A percentile compares a stretch with the other conserved stretches of the same genome.
These are phyloP conservation scores for Terfezia claveryi DNA, from an alignment of 495 filamentous ascomycete genomes.

Conservation along the genomic window DNA sequence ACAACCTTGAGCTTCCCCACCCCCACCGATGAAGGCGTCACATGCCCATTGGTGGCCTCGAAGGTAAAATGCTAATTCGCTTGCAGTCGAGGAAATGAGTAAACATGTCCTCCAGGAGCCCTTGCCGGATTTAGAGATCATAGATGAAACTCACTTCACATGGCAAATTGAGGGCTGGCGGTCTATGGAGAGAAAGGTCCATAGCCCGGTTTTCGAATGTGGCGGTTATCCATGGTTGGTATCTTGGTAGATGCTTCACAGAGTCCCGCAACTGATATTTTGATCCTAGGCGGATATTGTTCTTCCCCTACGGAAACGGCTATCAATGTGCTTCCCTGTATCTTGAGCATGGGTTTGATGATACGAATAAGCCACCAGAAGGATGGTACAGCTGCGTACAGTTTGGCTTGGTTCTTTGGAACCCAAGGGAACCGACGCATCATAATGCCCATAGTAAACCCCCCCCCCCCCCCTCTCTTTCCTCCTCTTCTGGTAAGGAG, in stretches of 20 bases:
- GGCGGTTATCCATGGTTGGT: conserved; percentile 73
- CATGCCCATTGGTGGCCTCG: background rate
- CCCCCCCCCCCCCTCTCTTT: background rate
- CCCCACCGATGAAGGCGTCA: background rate
- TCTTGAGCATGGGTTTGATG: conserved; percentile 74
- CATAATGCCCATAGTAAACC: conserved; percentile 39
- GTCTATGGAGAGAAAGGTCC: conserved; percentile 46
- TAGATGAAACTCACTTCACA: conserved; percentile 45
- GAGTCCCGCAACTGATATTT: conserved; percentile 1
- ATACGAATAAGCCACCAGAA: conserved; percentile 34
- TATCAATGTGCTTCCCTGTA: conserved; percentile 85
- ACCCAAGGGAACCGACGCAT: conserved; percentile 66
- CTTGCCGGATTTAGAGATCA: conserved; percentile 48
- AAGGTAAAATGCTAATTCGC: too few species aligned
- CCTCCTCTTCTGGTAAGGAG: too few species aligned
- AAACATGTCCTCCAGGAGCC: conserved; percentile 46
- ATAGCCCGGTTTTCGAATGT: conserved; percentile 71
- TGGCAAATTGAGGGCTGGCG: conserved; percentile 79
- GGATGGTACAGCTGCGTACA: conserved; percentile 94
- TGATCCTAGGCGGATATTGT: conserved; percentile 55
- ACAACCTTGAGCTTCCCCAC: background rate
- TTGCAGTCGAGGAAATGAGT: conserved; percentile 66
- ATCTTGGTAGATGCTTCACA: background rate
- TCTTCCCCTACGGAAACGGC: conserved; percentile 88
- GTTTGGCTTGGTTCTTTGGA: conserved; percentile 84